Evolutionary conservation across 257 asterid genomes (phyloP).

Genomic region (Capsicum baccatum): DNA sequence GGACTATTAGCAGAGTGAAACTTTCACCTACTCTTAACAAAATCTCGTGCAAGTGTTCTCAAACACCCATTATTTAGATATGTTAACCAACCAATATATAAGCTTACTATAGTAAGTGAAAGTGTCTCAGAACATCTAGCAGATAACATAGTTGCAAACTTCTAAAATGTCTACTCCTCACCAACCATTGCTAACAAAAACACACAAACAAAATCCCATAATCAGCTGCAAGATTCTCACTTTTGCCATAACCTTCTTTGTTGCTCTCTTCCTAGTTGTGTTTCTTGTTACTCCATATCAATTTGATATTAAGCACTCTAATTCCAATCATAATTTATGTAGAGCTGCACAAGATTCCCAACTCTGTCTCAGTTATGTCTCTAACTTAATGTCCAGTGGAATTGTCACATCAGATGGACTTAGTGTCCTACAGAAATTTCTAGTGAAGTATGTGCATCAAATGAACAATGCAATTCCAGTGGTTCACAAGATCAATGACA

Average conservation of each 20-base stretch:
- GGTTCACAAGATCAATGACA: slow-evolving; percentile 33
- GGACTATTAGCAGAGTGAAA: too few species aligned
- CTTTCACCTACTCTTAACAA: too few species aligned
- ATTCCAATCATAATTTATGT: slow-evolving; percentile 31
- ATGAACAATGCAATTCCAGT: slow-evolving; percentile 31
- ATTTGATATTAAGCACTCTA: background rate
- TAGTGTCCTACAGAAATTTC: slow-evolving; percentile 31
- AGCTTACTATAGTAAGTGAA: background rate
- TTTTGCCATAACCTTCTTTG: slow-evolving; percentile 31
- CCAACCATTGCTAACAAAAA: slow-evolving; percentile 37
- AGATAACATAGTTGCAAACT: background rate
- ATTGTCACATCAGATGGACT: background rate
- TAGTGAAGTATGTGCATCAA: slow-evolving; percentile 38
- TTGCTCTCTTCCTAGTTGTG: slow-evolving; percentile 31
- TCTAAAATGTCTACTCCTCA: slow-evolving; percentile 39
- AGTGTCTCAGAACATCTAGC: background rate
- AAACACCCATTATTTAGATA: background rate
- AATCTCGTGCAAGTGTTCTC: background rate
- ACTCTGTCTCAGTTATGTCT: slow-evolving; percentile 38
- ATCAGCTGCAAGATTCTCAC: slow-evolving; percentile 38
- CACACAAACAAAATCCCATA: slow-evolving; percentile 31
- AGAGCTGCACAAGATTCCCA: slow-evolving; percentile 39
- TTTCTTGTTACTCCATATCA: slow-evolving; percentile 36
- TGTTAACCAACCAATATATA: background rate
- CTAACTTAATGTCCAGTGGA: slow-evolving; percentile 33